phyloP scores from a whole-genome alignment of 2,329 filamentous ascomycete species.

The Nothopassalora personata region DNA sequence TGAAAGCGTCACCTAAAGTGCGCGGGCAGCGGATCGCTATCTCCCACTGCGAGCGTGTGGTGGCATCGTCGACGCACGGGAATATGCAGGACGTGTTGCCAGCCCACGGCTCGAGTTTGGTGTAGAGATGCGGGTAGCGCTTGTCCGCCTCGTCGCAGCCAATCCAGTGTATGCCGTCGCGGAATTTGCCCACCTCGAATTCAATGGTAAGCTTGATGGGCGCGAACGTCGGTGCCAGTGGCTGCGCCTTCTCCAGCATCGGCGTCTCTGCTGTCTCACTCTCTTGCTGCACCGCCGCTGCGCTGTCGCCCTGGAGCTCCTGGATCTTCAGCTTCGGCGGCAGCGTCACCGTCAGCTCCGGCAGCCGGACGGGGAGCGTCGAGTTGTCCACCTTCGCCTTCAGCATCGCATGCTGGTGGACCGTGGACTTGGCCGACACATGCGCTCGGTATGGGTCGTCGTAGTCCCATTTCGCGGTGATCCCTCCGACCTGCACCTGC shows the following conservation, averaged over 20 bases:
- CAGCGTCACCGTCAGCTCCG: conserved; percentile 55
- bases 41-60: conserved; percentile 78
- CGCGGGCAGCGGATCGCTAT: conserved; percentile 80
- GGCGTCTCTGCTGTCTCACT: conserved; percentile 30
- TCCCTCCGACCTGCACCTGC: conserved; percentile 45
- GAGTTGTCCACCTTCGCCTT: conserved; percentile 61
- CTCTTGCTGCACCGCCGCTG: conserved; percentile 25
- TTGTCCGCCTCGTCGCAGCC: conserved; percentile 73
- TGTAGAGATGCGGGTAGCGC: conserved; percentile 88
- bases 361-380: conserved; percentile 47
- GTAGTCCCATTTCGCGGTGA: conserved; percentile 38
- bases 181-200: conserved; percentile 67
- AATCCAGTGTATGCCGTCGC: conserved; percentile 88
- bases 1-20: conserved; percentile 71
- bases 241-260: conserved; percentile 23
- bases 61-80: conserved; percentile 83
- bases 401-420: conserved; percentile 72
- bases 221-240: conserved; percentile 44
- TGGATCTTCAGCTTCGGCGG: conserved; percentile 59
- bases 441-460: conserved; percentile 64
- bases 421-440: conserved; percentile 57
- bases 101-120: conserved; percentile 70
- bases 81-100: conserved; percentile 83
- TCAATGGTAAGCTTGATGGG: conserved; percentile 65
- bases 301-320: conserved; percentile 48